A percentile compares a stretch with the other conserved stretches of the same genome.
Evolutionary conservation across 768 basidiomycete species (phyloP).

Genomic region (Mycena filopes): DNA sequence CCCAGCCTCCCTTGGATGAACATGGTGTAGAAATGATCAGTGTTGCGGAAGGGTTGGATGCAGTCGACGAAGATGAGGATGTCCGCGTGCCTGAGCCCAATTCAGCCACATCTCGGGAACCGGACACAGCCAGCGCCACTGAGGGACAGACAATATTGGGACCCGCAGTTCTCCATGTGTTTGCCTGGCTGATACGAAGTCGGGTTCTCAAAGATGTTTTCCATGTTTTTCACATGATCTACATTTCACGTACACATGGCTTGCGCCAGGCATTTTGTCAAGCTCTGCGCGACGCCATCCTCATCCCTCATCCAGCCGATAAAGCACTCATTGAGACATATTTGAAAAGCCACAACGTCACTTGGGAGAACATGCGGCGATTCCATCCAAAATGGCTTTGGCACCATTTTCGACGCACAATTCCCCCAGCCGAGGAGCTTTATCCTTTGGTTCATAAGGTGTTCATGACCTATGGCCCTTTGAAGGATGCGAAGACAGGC

Average conservation of each 20-base stretch:
- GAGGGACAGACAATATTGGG: background rate
- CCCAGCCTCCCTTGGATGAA: slow-evolving; percentile 3
- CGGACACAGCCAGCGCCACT: background rate
- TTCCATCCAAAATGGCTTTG: slow-evolving; percentile 10
- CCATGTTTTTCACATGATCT: slow-evolving; percentile 32
- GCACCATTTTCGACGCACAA: background rate
- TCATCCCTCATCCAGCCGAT: slow-evolving; percentile 28
- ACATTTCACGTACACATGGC: slow-evolving; percentile 26
- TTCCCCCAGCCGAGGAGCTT: no score
- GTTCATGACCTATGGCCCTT: no score
- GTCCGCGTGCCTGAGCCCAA: background rate
- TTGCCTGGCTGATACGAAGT: slow-evolving; percentile 12
- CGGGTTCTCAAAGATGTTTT: slow-evolving; percentile 31
- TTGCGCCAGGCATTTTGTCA: slow-evolving; percentile 13
- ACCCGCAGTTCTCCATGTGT: background rate
- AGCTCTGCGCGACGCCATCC: slow-evolving; percentile 24
- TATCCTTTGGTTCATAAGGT: no score
- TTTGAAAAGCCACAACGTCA: background rate
- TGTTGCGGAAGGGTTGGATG: slow-evolving; percentile 6
- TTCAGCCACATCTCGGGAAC: background rate
- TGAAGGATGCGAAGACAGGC: no score
- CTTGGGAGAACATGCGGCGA: slow-evolving; percentile 7
- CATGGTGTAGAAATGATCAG: slow-evolving; percentile 9
- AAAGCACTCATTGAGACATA: slow-evolving; percentile 19
- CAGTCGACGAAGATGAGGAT: background rate